Evolutionary conservation across 495 filamentous ascomycete species (phyloP).

Genomic region (Penicillium fimorum): DNA sequence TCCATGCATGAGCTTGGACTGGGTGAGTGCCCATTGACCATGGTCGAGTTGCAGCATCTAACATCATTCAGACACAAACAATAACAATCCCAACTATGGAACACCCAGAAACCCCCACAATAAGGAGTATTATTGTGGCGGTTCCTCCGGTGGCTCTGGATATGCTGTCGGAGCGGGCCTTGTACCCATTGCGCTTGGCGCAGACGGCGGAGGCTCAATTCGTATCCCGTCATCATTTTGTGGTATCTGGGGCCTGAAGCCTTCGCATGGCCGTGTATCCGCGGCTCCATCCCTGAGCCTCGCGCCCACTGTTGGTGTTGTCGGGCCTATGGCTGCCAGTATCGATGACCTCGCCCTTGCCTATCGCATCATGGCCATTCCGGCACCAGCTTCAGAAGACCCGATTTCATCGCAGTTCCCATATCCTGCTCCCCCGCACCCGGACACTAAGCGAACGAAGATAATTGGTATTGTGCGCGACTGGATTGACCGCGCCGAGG

Average conservation of each 20-base stretch:
- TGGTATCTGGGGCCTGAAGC: constrained; percentile 85
- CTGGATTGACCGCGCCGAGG: constrained; percentile 72
- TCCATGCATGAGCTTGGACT: constrained; percentile 92
- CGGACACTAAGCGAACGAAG: constrained; percentile 35
- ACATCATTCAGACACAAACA: constrained; percentile 61
- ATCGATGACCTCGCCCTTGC: constrained; percentile 80
- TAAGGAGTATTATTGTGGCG: constrained; percentile 76
- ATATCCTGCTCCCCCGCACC: constrained; percentile 35
- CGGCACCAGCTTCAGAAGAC: constrained; percentile 57
- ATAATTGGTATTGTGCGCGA: constrained; percentile 68
- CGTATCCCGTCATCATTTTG: constrained; percentile 80
- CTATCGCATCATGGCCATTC: constrained; percentile 72
- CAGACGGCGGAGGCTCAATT: constrained; percentile 85
- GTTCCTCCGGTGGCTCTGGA: constrained; percentile 81
- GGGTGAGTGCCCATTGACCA: constrained; percentile 38
- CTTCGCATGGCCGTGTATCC: constrained; percentile 74
- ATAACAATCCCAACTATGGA: constrained; percentile 78
- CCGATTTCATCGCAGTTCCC: constrained; percentile 48
- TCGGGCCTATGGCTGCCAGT: constrained; percentile 74
- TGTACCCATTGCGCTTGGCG: constrained; percentile 77
- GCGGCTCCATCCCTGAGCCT: constrained; percentile 58
- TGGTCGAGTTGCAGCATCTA: background rate
- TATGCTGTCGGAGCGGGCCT: constrained; percentile 75
- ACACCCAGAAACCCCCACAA: constrained; percentile 87
- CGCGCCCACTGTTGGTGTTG: constrained; percentile 62